Evolutionary conservation across 352 stramenopile genomes (phyloP), one percentile per base, ranked within the genome.

Genomic region (Pythium folliculosum): DNA sequence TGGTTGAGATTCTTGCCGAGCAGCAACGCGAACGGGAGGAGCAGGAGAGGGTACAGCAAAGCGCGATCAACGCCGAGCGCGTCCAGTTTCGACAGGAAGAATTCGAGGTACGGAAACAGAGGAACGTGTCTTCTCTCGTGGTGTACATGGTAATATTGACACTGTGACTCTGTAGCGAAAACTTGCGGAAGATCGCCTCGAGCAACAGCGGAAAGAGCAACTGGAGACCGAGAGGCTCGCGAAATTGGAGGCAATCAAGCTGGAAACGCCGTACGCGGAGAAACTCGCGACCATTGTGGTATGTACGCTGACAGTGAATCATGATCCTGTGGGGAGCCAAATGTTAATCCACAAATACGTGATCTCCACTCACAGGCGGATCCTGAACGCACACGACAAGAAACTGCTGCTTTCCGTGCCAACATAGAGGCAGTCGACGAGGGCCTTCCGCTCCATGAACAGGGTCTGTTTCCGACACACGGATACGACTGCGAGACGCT

Each of bases 401-500:
- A 90, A 50, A 94, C 85, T 12, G 76, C 60, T 19, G 85, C 85
- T 0, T 94, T 91, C 62, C 77, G 77, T 8, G 77, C 82, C 9
- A 94, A 92, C 45, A 63, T 89, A 25, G 78, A 89, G 40, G 83
- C 80, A 25, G 76, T 76, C 9, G 77, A 91, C 27, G 82, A 91
- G 17, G 79, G 62, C 0, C 71, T 88, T 14, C 71, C 78, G 4
- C 67, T 93, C 17, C 76, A 82, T 45, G 85, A 94, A 63, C 78
- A 80, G 10, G 83, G 83, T 3, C 49, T 94, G 4, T 92, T 92
- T 50, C 85, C 83, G 3, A 80, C 76, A 1, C 80, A 94, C 25
- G 85, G 85, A 14, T 94, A 94, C 53, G 85, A 92, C 67, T 86
- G 73, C 44, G 78, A 89, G 22, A 91, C 73, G 43, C 77, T 94